phyloP scores from a whole-genome alignment of 495 filamentous ascomycete species.

The Lophiostoma macrostomum region DNA sequence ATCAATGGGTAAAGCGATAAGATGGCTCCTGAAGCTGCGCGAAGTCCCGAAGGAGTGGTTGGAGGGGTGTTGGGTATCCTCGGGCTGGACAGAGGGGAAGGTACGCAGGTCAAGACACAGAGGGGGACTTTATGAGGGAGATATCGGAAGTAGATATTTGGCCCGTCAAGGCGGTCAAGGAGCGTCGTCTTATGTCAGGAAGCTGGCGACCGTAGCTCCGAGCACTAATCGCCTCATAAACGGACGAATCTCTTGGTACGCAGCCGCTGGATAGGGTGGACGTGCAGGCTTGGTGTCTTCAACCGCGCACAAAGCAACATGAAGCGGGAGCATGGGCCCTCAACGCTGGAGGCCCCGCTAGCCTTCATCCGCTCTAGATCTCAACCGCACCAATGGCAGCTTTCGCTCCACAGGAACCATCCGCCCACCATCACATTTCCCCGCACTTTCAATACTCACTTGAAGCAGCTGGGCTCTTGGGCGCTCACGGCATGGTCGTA shows the following conservation, averaged over 20 bases:
- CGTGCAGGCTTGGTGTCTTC: neutral
- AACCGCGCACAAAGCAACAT: conserved; percentile 4
- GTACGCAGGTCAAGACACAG: no score
- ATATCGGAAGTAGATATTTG: neutral
- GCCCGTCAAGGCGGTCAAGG: neutral
- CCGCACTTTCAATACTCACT: conserved; percentile 12
- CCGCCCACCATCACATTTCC: conserved; percentile 3
- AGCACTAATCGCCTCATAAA: no score
- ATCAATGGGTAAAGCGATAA: neutral
- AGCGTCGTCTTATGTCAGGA: no score
- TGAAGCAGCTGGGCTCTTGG: neutral
- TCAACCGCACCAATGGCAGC: neutral
- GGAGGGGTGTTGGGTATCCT: neutral
- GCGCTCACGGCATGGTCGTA: neutral
- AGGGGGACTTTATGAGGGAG: no score
- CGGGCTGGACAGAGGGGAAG: neutral
- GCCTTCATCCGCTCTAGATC: neutral
- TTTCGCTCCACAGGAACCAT: neutral
- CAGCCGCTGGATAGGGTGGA: no score
- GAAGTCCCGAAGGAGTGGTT: conserved; percentile 6
- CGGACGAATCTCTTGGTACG: no score
- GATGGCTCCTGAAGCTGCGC: neutral
- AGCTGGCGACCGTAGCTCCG: no score
- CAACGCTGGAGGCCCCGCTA: neutral
- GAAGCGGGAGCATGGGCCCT: conserved; percentile 8